Conservation (phyloP, 2,329 filamentous ascomycete genomes). For the Ciborinia camelliae region DNA sequence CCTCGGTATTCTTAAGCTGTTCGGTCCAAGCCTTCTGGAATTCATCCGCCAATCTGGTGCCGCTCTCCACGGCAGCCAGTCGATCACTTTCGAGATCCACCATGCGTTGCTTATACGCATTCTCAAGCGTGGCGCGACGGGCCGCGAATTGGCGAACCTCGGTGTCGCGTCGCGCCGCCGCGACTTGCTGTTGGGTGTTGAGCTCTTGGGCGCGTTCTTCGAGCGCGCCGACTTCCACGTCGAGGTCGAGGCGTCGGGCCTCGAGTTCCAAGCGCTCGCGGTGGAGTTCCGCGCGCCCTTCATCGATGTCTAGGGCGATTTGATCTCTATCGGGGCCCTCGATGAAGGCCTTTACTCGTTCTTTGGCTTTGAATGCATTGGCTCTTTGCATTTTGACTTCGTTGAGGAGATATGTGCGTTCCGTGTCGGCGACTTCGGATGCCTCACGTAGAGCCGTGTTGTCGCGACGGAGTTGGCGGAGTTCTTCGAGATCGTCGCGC, state of each 20-base stretch:
- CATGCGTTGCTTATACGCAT: background rate
- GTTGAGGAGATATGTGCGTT: conserved; percentile 6
- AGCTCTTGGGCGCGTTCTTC: background rate
- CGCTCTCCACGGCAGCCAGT: background rate
- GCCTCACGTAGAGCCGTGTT: background rate
- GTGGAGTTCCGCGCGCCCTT: rapidly evolving
- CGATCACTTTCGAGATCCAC: background rate
- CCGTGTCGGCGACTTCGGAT: conserved; percentile 3
- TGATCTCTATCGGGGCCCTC: background rate
- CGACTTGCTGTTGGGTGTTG: background rate
- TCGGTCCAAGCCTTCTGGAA: conserved; percentile 17
- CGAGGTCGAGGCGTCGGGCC: no score
- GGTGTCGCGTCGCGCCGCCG: background rate
- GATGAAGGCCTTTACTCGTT: background rate
- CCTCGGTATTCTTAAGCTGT: conserved; percentile 23
- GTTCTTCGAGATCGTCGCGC: conserved; percentile 25
- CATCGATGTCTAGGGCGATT: background rate
- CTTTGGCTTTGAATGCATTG: background rate
- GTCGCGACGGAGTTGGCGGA: conserved; percentile 17
- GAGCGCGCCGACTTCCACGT: background rate
- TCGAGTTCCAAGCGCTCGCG: background rate
- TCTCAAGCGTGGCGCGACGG: background rate
- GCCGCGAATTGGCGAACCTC: background rate
- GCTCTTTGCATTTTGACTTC: conserved; percentile 1
- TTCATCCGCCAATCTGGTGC: conserved; percentile 13